These are phyloP conservation scores for Endotrypanum monterogeii DNA, from an alignment of 208 protist genomes.

Conservation along the genomic window DNA sequence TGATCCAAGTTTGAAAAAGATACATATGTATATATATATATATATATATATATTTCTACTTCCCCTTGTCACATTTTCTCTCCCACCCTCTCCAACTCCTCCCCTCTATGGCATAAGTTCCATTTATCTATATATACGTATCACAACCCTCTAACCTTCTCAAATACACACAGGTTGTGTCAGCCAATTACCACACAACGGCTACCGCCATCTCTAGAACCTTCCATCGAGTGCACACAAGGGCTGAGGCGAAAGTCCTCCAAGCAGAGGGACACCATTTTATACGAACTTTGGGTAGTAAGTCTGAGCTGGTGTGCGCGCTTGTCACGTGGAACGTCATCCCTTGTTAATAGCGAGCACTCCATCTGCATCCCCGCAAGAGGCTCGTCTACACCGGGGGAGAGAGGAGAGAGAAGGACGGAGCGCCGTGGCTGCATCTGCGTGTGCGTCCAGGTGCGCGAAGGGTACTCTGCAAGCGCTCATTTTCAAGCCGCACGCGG, in stretches of 20 bases:
- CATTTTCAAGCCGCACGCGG: constrained; percentile 34
- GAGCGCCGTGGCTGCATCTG: background rate
- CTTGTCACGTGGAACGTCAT: constrained; percentile 26
- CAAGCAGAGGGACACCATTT: too few species aligned
- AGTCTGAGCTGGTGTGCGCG: constrained; percentile 63
- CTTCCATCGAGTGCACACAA: too few species aligned
- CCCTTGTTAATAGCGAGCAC: constrained; percentile 37
- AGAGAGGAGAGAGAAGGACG: constrained; percentile 7
- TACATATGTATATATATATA: too few species aligned
- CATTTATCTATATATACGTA: too few species aligned
- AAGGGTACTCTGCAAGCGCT: constrained; percentile 16
- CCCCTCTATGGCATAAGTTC: too few species aligned
- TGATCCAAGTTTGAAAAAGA: too few species aligned
- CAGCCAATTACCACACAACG: constrained; percentile 13
- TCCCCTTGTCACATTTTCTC: too few species aligned
- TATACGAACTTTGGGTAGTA: too few species aligned
- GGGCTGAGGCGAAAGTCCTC: constrained; percentile 49
- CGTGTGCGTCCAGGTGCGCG: constrained; percentile 3
- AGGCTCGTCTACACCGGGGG: constrained; percentile 47
- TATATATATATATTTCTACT: too few species aligned
- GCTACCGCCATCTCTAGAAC: constrained; percentile 27
- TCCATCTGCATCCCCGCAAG: constrained; percentile 39
- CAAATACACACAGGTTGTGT: too few species aligned
- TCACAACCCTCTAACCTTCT: too few species aligned
- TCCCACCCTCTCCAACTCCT: too few species aligned